A percentile compares a stretch with the other conserved stretches of the same genome.
Conservation (phyloP, 1,284 basidiomycete species). For the Violaceomyces palustris region DNA sequence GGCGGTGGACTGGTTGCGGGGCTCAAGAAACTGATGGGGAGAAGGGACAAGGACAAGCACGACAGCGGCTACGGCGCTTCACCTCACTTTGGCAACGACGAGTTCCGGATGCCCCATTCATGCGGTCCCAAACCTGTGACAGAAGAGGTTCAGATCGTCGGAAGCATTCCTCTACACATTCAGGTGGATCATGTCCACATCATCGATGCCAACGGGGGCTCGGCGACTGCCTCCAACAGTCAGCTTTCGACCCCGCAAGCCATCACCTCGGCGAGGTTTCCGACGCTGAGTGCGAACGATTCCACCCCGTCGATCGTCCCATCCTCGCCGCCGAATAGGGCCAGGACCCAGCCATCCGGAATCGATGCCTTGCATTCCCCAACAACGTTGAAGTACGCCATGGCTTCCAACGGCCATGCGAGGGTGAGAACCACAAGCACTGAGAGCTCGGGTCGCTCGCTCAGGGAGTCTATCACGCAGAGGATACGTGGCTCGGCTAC, state of each 20-base stretch:
- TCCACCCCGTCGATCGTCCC: too few species aligned
- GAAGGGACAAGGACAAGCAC: conserved; percentile 6
- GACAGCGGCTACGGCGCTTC: not conserved
- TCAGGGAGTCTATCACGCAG: conserved; percentile 10
- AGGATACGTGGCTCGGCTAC: conserved; percentile 5
- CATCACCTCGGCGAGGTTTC: too few species aligned
- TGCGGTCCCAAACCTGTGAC: conserved; percentile 4
- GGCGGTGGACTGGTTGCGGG: conserved; percentile 22
- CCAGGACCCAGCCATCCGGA: too few species aligned
- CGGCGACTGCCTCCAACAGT: too few species aligned
- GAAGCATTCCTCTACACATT: not conserved
- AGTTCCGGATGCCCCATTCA: not conserved
- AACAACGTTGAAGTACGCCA: too few species aligned
- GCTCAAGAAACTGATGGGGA: conserved; percentile 20
- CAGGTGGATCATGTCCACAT: too few species aligned
- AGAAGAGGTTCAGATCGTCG: not conserved
- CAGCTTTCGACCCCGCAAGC: too few species aligned
- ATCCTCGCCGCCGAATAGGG: too few species aligned
- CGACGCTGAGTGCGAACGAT: too few species aligned
- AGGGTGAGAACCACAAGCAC: conserved; percentile 18
- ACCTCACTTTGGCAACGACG: conserved; percentile 1
- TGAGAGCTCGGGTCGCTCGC: conserved; percentile 7
- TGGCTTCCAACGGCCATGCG: too few species aligned
- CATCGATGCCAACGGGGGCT: too few species aligned
- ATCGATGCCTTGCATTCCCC: too few species aligned